Evolutionary conservation across 495 filamentous ascomycete species (phyloP).

Genomic region (Pseudotulostoma volvatum): DNA sequence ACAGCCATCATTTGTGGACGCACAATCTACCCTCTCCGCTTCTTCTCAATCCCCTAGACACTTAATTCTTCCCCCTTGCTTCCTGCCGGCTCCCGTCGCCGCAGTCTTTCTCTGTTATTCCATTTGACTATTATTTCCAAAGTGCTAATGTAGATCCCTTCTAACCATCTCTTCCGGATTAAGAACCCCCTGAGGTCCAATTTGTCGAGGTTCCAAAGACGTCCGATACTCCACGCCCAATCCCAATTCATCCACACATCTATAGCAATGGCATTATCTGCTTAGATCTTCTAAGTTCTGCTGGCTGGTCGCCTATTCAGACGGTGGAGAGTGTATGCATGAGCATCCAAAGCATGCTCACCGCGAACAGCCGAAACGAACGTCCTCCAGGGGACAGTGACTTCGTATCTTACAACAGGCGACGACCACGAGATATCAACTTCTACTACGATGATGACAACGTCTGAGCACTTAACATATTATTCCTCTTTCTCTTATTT

Average conservation of each 20-base stretch:
- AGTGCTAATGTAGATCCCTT: too few relatives aligned
- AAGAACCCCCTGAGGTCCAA: slow-evolving; percentile 84
- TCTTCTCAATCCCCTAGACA: too few relatives aligned
- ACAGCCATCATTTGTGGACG: too few relatives aligned
- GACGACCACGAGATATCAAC: slow-evolving; percentile 66
- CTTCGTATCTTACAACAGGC: slow-evolving; percentile 63
- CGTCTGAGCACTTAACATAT: slow-evolving; percentile 34
- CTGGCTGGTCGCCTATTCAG: slow-evolving; percentile 92
- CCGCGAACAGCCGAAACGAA: slow-evolving; percentile 80
- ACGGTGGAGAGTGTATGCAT: slow-evolving; percentile 95
- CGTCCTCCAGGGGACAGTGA: slow-evolving; percentile 72
- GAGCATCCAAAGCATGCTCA: slow-evolving; percentile 96
- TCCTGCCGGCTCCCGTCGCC: too few relatives aligned
- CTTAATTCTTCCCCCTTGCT: too few relatives aligned
- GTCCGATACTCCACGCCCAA: slow-evolving; percentile 40
- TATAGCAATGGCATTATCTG: slow-evolving; percentile 98
- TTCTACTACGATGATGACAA: slow-evolving; percentile 80
- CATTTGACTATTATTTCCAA: too few relatives aligned
- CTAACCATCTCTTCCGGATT: background rate
- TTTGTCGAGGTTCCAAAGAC: slow-evolving; percentile 43
- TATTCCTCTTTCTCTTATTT: slow-evolving; percentile 1
- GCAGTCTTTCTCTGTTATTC: too few relatives aligned
- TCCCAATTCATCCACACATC: slow-evolving; percentile 94
- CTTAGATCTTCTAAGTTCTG: slow-evolving; percentile 72
- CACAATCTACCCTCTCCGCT: too few relatives aligned